Base-by-base conservation (phyloP, 495 filamentous ascomycete species). In the Neohortaea acidophila region DNA sequence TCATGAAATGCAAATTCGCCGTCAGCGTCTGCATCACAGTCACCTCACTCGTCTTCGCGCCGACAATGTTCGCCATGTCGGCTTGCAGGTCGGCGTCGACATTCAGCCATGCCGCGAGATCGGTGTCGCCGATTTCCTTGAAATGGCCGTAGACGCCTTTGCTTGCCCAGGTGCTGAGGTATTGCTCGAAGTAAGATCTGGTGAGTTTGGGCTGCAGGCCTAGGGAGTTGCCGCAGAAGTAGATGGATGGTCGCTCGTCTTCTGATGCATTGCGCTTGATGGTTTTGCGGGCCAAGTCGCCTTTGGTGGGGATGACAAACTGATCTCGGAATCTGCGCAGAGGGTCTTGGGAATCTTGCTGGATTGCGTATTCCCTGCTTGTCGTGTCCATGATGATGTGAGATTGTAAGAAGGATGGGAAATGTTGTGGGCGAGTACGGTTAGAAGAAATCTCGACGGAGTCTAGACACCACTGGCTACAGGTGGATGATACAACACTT, bases 141-240 rank as follows among this genome's bases (percentile, higher is more conserved):
- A 94, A 94, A 62, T 97, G 89, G 0, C 87, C 89, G 30, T 76
- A 77, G 13, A 97, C 89, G n/a, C 79, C 89, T 54, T 92, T 89
- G 1, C 77, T 79, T 2, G 81, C 81, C 89, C 89, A 97, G 11
- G 84, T 80, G 17, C 68, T 61, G 21, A 97, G 72, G 53, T 93
- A 86, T 37, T 76, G 69, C 27, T 74, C 66, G 48, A 97, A 69
- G 45, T 83, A 79, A 12, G 67, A 60, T 28, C 68, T 63, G 2
- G 77, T 84, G 38, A 69, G 67, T 40, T 70, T 72, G 25, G 89
- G 91, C 54, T 96, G 89, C 22, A 91, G 68, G 28, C 89, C 89
- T 8, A 97, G 68, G 3, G 89, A 97, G 61, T 97, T 94, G n/a
- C 89, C 89, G 52, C 86, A 94, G 28, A 97, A 68, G 56, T 97